Evolutionary conservation across 108 stramenopile species (phyloP).

Genomic region (Nitzschia inconspicua): DNA sequence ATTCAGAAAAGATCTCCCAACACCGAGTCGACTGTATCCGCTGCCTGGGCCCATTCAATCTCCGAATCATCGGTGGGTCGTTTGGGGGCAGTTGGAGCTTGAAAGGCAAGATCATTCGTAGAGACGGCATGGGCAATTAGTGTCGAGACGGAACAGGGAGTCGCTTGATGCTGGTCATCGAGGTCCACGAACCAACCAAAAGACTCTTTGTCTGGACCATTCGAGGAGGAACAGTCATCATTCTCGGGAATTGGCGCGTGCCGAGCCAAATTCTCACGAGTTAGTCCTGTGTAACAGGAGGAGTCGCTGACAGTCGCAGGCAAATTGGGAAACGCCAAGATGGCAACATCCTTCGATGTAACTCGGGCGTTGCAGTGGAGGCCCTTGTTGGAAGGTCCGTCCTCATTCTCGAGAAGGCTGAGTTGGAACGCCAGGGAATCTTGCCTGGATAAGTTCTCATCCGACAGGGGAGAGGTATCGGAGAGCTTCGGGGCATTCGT

Average conservation of each 20-base stretch:
- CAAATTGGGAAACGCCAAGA: conserved; percentile 44
- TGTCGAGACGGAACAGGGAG: background rate
- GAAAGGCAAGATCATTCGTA: conserved; percentile 37
- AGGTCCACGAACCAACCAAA: conserved; percentile 58
- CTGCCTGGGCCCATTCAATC: conserved; percentile 61
- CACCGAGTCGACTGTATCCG: conserved; percentile 63
- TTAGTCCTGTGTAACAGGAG: conserved; percentile 43
- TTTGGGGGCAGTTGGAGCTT: conserved; percentile 35
- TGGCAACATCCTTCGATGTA: conserved; percentile 7
- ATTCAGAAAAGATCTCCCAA: conserved; percentile 55
- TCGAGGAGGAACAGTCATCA: background rate
- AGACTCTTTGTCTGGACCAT: conserved; percentile 16
- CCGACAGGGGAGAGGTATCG: background rate
- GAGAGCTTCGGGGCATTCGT: too few relatives aligned
- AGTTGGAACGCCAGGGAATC: conserved; percentile 34
- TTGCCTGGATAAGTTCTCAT: background rate
- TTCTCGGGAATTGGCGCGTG: conserved; percentile 25
- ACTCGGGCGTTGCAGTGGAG: background rate
- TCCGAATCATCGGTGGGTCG: conserved; percentile 32
- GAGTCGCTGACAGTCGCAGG: conserved; percentile 56
- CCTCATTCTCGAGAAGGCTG: conserved; percentile 13
- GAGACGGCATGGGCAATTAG: conserved; percentile 4
- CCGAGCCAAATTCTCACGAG: conserved; percentile 39
- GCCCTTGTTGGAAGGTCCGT: background rate
- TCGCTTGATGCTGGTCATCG: conserved; percentile 12